Percentiles rank a stretch among this genome's conserved stretches.
Conservation (phyloP, 345 rosid species). For the Triadica sebifera region DNA sequence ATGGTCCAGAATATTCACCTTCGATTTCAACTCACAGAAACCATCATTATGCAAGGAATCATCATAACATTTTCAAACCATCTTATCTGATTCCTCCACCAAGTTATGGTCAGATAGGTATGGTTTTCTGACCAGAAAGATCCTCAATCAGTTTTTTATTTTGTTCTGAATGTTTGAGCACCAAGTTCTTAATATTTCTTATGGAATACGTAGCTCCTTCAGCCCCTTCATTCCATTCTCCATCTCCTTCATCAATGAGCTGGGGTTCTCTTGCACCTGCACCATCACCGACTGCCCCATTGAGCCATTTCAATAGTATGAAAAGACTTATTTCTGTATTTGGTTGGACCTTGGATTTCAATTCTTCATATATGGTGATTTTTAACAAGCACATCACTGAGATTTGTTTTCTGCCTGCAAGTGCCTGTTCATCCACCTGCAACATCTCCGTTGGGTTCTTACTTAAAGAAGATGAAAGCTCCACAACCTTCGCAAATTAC, state of each 20-base stretch:
- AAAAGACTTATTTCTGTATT: constrained; percentile 5
- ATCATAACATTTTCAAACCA: constrained; percentile 28
- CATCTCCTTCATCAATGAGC: constrained; percentile 27
- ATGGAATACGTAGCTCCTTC: constrained; percentile 33
- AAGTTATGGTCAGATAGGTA: constrained; percentile 33
- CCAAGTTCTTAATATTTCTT: neutral
- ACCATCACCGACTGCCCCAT: constrained; percentile 24
- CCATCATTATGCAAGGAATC: constrained; percentile 28
- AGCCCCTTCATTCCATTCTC: constrained; percentile 30
- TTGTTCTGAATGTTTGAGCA: neutral
- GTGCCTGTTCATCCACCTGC: constrained; percentile 42
- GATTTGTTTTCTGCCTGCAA: constrained; percentile 24
- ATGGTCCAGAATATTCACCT: constrained; percentile 35
- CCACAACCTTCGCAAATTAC: constrained; percentile 41
- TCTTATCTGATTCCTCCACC: constrained; percentile 27
- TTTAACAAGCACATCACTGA: constrained; percentile 7
- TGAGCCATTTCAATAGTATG: constrained; percentile 36
- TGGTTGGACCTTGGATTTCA: constrained; percentile 12
- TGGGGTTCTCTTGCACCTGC: constrained; percentile 38
- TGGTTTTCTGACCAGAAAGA: neutral
- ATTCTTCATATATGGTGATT: constrained; percentile 10
- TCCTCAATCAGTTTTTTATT: neutral
- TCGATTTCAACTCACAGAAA: constrained; percentile 28
- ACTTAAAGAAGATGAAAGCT: constrained; percentile 39
- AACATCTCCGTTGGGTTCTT: constrained; percentile 38